These are phyloP conservation scores for Capsicum baccatum DNA, from an alignment of 257 asterid genomes.

Conservation along the genomic window DNA sequence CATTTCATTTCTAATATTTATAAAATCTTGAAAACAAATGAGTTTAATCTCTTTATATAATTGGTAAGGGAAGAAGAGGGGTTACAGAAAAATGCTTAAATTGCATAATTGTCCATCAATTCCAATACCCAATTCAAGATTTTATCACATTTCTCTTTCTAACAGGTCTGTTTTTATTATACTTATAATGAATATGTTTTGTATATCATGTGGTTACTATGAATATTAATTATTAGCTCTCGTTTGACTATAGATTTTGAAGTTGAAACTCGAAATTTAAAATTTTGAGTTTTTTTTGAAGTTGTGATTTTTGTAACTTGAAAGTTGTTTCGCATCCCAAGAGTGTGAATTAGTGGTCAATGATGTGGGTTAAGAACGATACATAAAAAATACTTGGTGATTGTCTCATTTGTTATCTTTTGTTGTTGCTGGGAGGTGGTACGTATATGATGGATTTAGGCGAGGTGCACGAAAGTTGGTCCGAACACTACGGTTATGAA, in stretches of 20 bases:
- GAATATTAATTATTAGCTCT: neutral
- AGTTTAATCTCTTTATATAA: neutral
- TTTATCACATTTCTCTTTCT: conserved; percentile 42
- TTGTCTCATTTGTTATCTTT: no score
- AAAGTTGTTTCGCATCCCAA: no score
- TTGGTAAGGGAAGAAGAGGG: neutral
- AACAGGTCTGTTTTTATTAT: conserved; percentile 50
- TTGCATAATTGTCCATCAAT: conserved; percentile 56
- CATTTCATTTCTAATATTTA: neutral
- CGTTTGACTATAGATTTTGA: neutral
- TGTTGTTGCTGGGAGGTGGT: no score
- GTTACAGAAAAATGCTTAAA: conserved; percentile 64
- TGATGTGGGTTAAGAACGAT: no score
- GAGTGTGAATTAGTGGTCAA: no score
- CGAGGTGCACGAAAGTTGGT: no score
- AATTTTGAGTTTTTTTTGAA: neutral
- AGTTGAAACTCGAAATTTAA: neutral
- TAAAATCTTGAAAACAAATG: conserved; percentile 24
- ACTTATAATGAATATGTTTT: neutral
- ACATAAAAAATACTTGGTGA: no score
- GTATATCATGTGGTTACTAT: neutral
- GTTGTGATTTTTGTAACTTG: neutral
- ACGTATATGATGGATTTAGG: no score
- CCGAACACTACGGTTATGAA: no score
- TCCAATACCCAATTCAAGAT: conserved; percentile 46